Percentiles rank a stretch among this genome's conserved stretches.
Conservation (phyloP, 2,329 filamentous ascomycete species). For the Diaporthe sp. region DNA sequence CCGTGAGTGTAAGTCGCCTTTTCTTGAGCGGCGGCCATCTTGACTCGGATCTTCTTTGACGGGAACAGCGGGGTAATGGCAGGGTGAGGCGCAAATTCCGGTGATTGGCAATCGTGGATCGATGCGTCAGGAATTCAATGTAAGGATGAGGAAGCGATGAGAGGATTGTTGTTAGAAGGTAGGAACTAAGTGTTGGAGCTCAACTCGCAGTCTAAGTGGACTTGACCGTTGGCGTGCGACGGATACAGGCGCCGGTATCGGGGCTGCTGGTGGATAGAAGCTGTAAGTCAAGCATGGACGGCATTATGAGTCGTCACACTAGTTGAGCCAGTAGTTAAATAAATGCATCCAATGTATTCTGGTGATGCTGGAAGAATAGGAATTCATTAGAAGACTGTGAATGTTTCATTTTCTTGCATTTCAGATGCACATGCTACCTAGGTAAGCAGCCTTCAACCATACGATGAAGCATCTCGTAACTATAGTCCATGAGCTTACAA, state of each 20-base stretch:
- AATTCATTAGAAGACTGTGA: too few relatives aligned
- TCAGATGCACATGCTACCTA: too few relatives aligned
- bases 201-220: neutral
- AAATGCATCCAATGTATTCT: too few relatives aligned
- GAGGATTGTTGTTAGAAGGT: neutral
- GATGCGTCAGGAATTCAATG: neutral
- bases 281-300: neutral
- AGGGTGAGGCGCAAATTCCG: neutral
- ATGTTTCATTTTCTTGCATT: too few relatives aligned
- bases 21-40: slow-evolving; percentile 41
- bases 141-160: neutral
- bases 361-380: too few relatives aligned
- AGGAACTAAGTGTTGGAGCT: too few relatives aligned
- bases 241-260: slow-evolving; percentile 12
- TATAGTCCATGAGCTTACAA: too few relatives aligned
- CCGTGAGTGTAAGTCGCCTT: slow-evolving; percentile 51
- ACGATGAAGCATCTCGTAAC: too few relatives aligned
- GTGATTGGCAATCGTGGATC: neutral
- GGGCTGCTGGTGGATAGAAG: neutral
- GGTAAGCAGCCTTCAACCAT: too few relatives aligned
- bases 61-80: fast-evolving
- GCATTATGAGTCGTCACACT: too few relatives aligned
- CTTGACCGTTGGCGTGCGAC: neutral
- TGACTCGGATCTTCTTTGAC: slow-evolving; percentile 19
- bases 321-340: too few relatives aligned